Evolutionary conservation across 1,139 yeast species (phyloP).

Genomic region (Protomyces lactucae-debilis): DNA sequence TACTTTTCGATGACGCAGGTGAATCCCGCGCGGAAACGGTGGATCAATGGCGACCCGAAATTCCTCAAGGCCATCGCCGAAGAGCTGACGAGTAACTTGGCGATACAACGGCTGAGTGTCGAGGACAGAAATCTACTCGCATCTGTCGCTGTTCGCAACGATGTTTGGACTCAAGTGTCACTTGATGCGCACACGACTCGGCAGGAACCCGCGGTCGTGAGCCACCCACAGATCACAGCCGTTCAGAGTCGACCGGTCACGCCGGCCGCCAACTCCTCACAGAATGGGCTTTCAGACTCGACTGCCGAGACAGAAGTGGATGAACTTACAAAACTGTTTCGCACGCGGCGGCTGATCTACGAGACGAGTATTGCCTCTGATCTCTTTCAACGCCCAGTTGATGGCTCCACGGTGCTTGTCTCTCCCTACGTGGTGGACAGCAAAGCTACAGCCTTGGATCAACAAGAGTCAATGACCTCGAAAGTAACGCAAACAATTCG

Average conservation of each 20-base stretch:
- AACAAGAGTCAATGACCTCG: not conserved
- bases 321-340: conserved; percentile 14
- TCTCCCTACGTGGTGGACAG: conserved; percentile 5
- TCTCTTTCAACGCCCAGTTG: conserved; percentile 6
- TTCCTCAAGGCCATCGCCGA: conserved; percentile 14
- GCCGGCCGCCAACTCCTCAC: not conserved
- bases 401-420: not conserved
- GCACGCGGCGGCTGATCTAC: conserved; percentile 24
- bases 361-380: conserved; percentile 24
- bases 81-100: conserved; percentile 1
- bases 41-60: conserved; percentile 16
- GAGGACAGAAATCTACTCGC: conserved; percentile 9
- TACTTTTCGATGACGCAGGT: not conserved
- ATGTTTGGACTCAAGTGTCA: not conserved
- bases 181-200: not conserved
- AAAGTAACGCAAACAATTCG: conserved; percentile 28
- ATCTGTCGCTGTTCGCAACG: not conserved
- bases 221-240: not conserved
- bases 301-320: not conserved
- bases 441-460: conserved; percentile 3
- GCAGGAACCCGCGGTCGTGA: not conserved
- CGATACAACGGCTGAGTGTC: not conserved
- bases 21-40: conserved; percentile 1
- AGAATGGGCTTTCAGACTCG: not conserved
- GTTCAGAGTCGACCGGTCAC: not conserved